A percentile compares a stretch with the other conserved stretches of the same genome.
Conservation (phyloP, 2,329 filamentous ascomycete species). For the Chalaropsis ovoidea region DNA sequence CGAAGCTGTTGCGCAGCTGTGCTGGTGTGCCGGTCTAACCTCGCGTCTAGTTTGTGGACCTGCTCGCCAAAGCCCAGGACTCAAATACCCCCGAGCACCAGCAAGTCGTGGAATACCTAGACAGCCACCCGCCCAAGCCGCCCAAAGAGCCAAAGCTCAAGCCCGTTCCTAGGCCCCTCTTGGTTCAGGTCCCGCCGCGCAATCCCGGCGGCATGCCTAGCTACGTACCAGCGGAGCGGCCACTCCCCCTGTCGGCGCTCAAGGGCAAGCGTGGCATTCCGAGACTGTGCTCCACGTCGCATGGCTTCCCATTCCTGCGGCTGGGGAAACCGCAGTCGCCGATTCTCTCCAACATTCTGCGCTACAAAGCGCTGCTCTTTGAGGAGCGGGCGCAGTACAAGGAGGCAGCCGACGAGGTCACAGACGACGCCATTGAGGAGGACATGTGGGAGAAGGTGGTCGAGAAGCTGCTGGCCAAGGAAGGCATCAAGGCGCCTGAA, state of each 20-base stretch:
- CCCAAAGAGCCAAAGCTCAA: slow-evolving; percentile 27
- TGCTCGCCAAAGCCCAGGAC: slow-evolving; percentile 35
- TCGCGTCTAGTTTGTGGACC: slow-evolving; percentile 34
- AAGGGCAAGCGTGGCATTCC: slow-evolving; percentile 47
- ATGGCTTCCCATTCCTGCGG: slow-evolving; percentile 54
- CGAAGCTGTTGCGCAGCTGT: not conserved
- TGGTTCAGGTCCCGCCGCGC: slow-evolving; percentile 32
- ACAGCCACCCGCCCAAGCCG: slow-evolving; percentile 10
- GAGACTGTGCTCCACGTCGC: slow-evolving; percentile 42
- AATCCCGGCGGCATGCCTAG: slow-evolving; percentile 34
- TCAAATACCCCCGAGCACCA: slow-evolving; percentile 35
- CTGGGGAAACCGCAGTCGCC: slow-evolving; percentile 54
- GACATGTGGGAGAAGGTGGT: slow-evolving; percentile 43
- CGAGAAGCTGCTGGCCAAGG: slow-evolving; percentile 27
- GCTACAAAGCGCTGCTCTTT: slow-evolving; percentile 40
- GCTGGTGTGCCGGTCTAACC: not conserved
- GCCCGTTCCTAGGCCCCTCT: slow-evolving; percentile 30
- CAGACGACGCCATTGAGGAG: slow-evolving; percentile 33
- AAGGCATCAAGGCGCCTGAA: slow-evolving; percentile 16
- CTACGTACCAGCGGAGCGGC: slow-evolving; percentile 41
- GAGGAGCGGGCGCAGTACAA: slow-evolving; percentile 34
- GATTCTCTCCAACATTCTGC: slow-evolving; percentile 48
- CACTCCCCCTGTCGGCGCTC: slow-evolving; percentile 42
- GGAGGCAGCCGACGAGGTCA: slow-evolving; percentile 34
- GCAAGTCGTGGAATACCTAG: slow-evolving; percentile 32